phyloP scores from a whole-genome alignment of 2,329 filamentous ascomycete species.

The Fusarium temperatum region DNA sequence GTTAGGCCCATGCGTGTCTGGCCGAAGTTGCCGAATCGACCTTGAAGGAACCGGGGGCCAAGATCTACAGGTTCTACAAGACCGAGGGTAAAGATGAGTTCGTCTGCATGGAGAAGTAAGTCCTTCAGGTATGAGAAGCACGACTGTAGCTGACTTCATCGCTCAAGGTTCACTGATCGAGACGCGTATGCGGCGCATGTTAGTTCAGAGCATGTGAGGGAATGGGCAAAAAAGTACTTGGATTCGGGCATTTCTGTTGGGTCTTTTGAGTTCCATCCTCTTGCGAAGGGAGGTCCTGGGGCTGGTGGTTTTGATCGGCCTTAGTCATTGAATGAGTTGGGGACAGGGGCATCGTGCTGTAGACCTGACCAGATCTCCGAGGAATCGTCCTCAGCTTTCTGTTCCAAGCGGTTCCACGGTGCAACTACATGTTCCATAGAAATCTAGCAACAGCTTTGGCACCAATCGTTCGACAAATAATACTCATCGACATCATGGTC shows the following conservation, averaged over 20 bases:
- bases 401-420: background rate
- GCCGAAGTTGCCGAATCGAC: conserved; percentile 10
- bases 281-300: background rate
- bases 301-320: conserved; percentile 13
- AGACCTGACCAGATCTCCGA: background rate
- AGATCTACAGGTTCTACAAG: conserved; percentile 18
- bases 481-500: background rate
- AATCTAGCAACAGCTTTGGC: background rate
- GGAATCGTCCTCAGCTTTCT: background rate
- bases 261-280: conserved; percentile 1
- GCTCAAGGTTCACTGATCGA: background rate
- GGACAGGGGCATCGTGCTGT: background rate
- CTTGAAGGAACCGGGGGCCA: background rate
- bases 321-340: background rate
- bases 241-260: conserved; percentile 12
- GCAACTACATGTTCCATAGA: background rate
- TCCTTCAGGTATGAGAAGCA: fast-evolving
- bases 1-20: background rate
- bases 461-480: background rate
- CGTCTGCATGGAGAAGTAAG: conserved; percentile 8
- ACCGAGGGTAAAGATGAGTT: conserved; percentile 7
- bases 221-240: conserved; percentile 12
- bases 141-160: background rate
- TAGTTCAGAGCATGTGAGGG: conserved; percentile 2
- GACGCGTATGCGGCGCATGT: conserved; percentile 7